phyloP scores from a whole-genome alignment of 371 early-diverging fungal genomes.

The Enteropsectra breve region DNA sequence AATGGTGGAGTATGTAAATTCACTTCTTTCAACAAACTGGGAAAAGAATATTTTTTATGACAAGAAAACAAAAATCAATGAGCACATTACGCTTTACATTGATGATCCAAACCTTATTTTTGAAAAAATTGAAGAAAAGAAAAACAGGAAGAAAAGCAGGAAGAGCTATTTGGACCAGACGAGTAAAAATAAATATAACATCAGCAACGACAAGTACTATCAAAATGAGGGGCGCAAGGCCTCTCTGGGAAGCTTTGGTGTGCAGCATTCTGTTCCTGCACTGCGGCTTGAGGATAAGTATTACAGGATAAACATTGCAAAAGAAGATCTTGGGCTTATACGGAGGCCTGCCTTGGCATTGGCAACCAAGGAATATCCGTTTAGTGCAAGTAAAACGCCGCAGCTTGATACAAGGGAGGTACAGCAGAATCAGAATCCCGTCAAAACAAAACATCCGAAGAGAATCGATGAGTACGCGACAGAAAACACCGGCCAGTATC shows the following conservation, averaged over 20 bases:
- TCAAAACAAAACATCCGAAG: conserved; percentile 36
- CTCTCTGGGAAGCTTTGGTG: conserved; percentile 70
- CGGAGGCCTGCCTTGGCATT: conserved; percentile 75
- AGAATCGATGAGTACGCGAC: not conserved
- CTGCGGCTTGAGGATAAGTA: conserved; percentile 71
- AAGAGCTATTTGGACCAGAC: conserved; percentile 35
- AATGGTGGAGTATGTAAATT: conserved; percentile 49
- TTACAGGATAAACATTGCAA: conserved; percentile 75
- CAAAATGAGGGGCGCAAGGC: conserved; percentile 66
- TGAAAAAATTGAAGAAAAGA: conserved; percentile 58
- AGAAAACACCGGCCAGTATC: conserved; percentile 43
- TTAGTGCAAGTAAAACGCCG: no score
- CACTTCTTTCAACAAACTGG: conserved; percentile 56
- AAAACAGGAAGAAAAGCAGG: conserved; percentile 44
- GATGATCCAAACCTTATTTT: conserved; percentile 61
- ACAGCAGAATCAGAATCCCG: no score
- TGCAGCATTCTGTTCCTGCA: conserved; percentile 82
- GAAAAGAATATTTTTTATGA: conserved; percentile 58
- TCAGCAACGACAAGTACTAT: conserved; percentile 86
- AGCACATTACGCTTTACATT: conserved; percentile 47
- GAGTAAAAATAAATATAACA: conserved; percentile 71
- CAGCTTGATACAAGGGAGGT: no score
- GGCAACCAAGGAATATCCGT: conserved; percentile 36
- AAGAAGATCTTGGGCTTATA: conserved; percentile 76
- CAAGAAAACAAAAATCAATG: conserved; percentile 21